Percentiles rank a stretch among this genome's conserved stretches.
Evolutionary conservation across 2,329 filamentous ascomycete species (phyloP).

Genomic region (Orbilia quercus): DNA sequence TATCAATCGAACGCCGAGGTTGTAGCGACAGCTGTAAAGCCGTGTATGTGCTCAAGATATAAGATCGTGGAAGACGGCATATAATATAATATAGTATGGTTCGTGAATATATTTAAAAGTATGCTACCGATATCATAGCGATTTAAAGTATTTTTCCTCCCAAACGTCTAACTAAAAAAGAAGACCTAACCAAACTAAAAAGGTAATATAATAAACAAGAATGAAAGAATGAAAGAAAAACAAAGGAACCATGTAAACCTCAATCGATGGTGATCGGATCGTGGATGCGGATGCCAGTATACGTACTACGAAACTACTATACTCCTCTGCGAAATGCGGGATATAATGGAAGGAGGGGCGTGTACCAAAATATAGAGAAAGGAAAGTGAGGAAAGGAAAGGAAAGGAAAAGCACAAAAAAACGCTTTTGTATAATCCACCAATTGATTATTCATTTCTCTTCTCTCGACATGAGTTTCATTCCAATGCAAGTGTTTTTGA

Average conservation of each 20-base stretch:
- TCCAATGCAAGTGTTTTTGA: not conserved
- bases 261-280: not conserved
- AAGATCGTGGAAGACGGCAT: not conserved
- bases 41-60: no score
- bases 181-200: not conserved
- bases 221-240: constrained; percentile 1
- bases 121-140: not conserved
- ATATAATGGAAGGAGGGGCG: constrained; percentile 5
- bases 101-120: no score
- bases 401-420: constrained; percentile 7
- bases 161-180: constrained; percentile 2
- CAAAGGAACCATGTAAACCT: not conserved
- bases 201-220: not conserved
- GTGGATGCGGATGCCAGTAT: not conserved
- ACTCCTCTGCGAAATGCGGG: constrained; percentile 16
- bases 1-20: no score
- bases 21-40: no score
- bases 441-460: not conserved
- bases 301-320: constrained; percentile 13
- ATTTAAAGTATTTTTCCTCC: not conserved
- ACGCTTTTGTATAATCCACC: not conserved
- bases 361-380: constrained; percentile 6
- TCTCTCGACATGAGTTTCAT: not conserved
- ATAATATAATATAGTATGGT: no score
- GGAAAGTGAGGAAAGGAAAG: constrained; percentile 13